Percentiles rank a stretch among this genome's conserved stretches.
These are phyloP conservation scores for Penicillium verhagenii DNA, from an alignment of 495 filamentous ascomycete genomes.

Conservation along the genomic window DNA sequence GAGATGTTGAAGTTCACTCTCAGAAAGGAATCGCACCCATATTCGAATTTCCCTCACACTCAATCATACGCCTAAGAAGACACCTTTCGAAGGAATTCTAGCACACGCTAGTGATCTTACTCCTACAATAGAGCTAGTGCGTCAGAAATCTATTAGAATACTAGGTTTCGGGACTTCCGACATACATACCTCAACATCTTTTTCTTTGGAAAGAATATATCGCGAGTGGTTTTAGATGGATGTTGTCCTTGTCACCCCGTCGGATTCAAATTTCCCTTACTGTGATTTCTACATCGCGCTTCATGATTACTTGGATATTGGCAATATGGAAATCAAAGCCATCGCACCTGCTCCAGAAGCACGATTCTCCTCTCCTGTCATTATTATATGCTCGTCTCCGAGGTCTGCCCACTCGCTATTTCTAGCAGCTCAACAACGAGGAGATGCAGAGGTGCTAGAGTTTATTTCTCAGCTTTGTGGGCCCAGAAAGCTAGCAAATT, in stretches of 20 bases:
- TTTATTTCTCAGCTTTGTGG: slow-evolving; percentile 36
- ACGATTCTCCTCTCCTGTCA: slow-evolving; percentile 1
- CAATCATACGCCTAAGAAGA: no score
- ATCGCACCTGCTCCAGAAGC: no score
- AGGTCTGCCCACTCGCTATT: slow-evolving; percentile 27
- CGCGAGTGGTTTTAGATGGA: neutral
- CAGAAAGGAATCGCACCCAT: slow-evolving; percentile 20
- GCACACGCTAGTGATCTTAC: no score
- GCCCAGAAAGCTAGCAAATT: slow-evolving; percentile 23
- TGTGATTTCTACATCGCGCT: neutral
- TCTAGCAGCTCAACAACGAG: slow-evolving; percentile 10
- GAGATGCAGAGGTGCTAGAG: slow-evolving; percentile 10
- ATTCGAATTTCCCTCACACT: no score
- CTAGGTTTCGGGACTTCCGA: no score
- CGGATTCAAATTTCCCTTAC: neutral
- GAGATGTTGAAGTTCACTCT: slow-evolving; percentile 28
- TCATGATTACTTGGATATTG: neutral
- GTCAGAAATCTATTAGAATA: no score
- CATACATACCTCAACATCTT: slow-evolving; percentile 10
- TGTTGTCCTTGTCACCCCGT: neutral
- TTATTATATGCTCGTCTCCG: slow-evolving; percentile 29
- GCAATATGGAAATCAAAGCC: neutral
- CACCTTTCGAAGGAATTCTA: neutral
- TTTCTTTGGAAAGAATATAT: neutral
- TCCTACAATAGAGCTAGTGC: no score